Conservation (phyloP, 192 early-diverging fungal species). For the Oehlia diaphana region DNA sequence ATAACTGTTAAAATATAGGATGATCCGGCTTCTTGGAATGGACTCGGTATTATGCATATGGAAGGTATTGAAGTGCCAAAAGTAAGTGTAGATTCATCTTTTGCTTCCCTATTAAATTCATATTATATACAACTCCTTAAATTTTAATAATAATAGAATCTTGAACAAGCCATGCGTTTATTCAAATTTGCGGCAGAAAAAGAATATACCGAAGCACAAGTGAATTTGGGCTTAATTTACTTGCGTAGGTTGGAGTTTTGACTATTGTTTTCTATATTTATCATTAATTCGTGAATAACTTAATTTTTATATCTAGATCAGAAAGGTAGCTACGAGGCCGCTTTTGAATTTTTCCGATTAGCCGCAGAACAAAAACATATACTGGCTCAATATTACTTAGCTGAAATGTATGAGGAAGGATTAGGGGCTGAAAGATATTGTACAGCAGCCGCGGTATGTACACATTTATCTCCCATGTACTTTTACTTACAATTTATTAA, state of each 20-base stretch:
- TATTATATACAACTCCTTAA: background rate
- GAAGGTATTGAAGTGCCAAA: slow-evolving; percentile 45
- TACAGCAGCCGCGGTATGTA: slow-evolving; percentile 63
- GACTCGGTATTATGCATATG: slow-evolving; percentile 80
- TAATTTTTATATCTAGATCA: slow-evolving; percentile 25
- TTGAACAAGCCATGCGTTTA: slow-evolving; percentile 58
- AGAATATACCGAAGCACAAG: slow-evolving; percentile 77
- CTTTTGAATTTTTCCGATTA: slow-evolving; percentile 51
- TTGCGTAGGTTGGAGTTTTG: slow-evolving; percentile 30
- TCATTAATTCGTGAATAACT: background rate
- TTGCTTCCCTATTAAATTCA: background rate
- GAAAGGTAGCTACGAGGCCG: slow-evolving; percentile 35
- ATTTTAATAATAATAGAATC: slow-evolving; percentile 36
- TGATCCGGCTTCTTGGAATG: slow-evolving; percentile 68
- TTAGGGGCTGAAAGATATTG: slow-evolving; percentile 56
- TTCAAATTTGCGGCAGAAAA: slow-evolving; percentile 69
- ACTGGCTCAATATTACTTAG: slow-evolving; percentile 80
- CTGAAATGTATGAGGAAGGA: slow-evolving; percentile 66
- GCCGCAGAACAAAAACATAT: slow-evolving; percentile 65
- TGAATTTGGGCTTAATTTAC: slow-evolving; percentile 58
- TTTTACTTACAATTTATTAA: background rate
- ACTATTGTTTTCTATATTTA: background rate
- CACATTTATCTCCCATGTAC: background rate
- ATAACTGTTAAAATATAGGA: slow-evolving; percentile 33
- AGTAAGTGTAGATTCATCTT: background rate